Evolutionary conservation across 176 grass and related monocot species (phyloP), one percentile per base, ranked within the genome.

Genomic region (Ensete ventricosum): DNA sequence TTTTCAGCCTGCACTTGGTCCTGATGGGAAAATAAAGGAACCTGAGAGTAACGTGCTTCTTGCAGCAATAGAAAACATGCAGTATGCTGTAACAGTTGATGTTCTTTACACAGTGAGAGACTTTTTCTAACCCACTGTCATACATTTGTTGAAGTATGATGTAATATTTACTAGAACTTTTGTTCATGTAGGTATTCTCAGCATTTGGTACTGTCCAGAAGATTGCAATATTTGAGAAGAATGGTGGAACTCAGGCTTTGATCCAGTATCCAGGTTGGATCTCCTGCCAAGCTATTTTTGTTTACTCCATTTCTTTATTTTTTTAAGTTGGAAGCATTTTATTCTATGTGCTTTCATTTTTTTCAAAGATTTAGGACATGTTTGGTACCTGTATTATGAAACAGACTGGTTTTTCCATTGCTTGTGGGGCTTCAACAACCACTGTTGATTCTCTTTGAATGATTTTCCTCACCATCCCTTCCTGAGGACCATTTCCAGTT

Each of bases 201-300:
- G 81, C 90, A 82, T 93, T 93, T 73, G 94, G 94, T 27, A 81
- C 76, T 50, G 90, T 98, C 54, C 94, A 93, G 79, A 98, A 98
- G 94, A 89, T 99, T 80, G 90, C 90, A 73, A 94, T 99, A 77
- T 99, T 99, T 73, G 90, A 93, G 78, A 99, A 99, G 78, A 93
- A 99, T 14, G 90, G 90, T 72, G 88, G 78, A 82, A 91, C 85
- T 53, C 90, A 99, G 86, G 95, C 90, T 82, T 84, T 99, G 64
- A 89, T 99, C 76, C 95, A 94, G 73, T 99, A 94, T 76, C 84
- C 90, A 73, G 95, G 95, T 99, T 91, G 11, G 78, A 62, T 21
- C 27, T n/a, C 25, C 22, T 53, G 34, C 34, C 34, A 43, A 43
- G 34, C 34, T 43, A 43, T 43, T 29, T 29, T 43, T 43, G 34